A percentile compares a stretch with the other conserved stretches of the same genome.
phyloP scores from a whole-genome alignment of 169 alveolate species.

The Plasmodium chabaudi region DNA sequence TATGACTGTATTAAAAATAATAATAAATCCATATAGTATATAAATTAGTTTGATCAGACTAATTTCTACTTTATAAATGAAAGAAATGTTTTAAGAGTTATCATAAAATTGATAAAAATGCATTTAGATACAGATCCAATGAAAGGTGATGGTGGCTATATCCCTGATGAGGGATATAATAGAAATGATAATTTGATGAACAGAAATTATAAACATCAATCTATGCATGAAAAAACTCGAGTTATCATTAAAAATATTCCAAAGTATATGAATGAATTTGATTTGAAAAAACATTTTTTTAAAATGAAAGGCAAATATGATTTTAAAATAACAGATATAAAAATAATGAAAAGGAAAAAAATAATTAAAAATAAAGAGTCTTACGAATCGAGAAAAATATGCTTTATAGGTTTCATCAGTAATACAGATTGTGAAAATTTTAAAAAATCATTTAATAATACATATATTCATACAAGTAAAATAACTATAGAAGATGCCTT shows the following conservation, averaged over 20 bases:
- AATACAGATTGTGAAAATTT: slow-evolving; percentile 88
- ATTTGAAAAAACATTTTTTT: slow-evolving; percentile 84
- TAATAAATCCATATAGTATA: no score
- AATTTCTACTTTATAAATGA: no score
- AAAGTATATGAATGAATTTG: slow-evolving; percentile 82
- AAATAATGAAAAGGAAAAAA: slow-evolving; percentile 82
- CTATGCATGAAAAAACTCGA: slow-evolving; percentile 74
- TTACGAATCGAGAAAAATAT: slow-evolving; percentile 86
- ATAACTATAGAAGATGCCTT: slow-evolving; percentile 89
- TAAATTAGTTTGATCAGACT: no score
- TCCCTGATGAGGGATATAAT: no score
- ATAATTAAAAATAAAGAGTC: slow-evolving; percentile 60
- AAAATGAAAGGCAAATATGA: slow-evolving; percentile 78
- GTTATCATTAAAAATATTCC: slow-evolving; percentile 87
- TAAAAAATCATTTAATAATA: slow-evolving; percentile 87
- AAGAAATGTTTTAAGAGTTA: no score
- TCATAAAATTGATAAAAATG: no score
- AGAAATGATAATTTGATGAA: background rate
- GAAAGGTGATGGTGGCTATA: background rate
- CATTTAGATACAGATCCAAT: background rate
- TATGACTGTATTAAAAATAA: no score
- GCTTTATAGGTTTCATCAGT: slow-evolving; percentile 91
- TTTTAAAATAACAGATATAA: slow-evolving; percentile 85
- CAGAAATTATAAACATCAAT: slow-evolving; percentile 5
- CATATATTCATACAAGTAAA: slow-evolving; percentile 90